Conservation (phyloP, 352 stramenopile genomes). For the Pythium diclinum region DNA sequence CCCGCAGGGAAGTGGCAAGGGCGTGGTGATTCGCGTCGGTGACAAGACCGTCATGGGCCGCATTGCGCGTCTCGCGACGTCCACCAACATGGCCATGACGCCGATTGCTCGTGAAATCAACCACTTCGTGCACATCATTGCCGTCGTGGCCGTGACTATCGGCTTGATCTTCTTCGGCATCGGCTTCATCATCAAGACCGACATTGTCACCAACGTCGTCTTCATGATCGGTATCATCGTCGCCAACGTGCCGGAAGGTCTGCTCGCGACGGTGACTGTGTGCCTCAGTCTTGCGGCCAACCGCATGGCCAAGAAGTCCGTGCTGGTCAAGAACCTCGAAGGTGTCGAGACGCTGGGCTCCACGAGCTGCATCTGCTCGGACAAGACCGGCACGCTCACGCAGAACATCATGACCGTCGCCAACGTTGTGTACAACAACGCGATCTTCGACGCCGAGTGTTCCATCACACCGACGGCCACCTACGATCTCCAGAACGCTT, state of each 20-base stretch:
- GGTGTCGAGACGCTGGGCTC: conserved; percentile 91
- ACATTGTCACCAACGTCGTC: conserved; percentile 48
- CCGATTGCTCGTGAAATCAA: conserved; percentile 38
- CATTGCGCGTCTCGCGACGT: conserved; percentile 39
- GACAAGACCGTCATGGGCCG: conserved; percentile 51
- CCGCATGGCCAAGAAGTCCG: conserved; percentile 86
- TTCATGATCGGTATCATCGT: conserved; percentile 92
- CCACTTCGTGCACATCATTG: conserved; percentile 44
- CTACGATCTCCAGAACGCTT: conserved; percentile 47
- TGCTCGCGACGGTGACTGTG: conserved; percentile 90
- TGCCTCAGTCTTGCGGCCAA: conserved; percentile 89
- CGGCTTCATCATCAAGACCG: conserved; percentile 31
- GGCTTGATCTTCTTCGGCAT: conserved; percentile 36
- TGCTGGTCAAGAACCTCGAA: conserved; percentile 94
- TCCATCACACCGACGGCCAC: conserved; percentile 65
- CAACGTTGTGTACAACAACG: conserved; percentile 66
- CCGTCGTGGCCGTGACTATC: conserved; percentile 28
- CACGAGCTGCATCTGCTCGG: conserved; percentile 92
- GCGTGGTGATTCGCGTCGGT: conserved; percentile 41
- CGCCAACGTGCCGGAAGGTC: conserved; percentile 90
- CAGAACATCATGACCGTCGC: conserved; percentile 95
- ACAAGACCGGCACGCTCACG: conserved; percentile 95
- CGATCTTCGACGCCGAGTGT: conserved; percentile 70
- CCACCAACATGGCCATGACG: conserved; percentile 24
- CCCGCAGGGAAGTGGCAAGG: conserved; percentile 38